These are phyloP conservation scores for Leishmania amazonensis DNA, from an alignment of 208 protist genomes.

Conservation along the genomic window DNA sequence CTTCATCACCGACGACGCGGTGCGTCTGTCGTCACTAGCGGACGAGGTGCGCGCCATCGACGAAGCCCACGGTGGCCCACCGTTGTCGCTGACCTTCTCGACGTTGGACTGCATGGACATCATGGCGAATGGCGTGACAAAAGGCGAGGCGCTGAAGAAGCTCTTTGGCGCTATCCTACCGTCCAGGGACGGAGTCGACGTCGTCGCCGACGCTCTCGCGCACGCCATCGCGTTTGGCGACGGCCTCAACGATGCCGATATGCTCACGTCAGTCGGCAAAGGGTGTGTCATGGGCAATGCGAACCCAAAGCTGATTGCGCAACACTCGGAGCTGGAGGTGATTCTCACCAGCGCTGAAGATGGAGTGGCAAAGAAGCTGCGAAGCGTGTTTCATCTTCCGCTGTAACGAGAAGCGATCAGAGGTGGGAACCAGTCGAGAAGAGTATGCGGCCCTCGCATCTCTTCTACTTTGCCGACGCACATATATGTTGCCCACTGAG, in stretches of 20 bases:
- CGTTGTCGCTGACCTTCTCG: constrained; percentile 39
- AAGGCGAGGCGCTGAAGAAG: constrained; percentile 31
- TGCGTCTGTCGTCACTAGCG: constrained; percentile 11
- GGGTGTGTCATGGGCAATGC: constrained; percentile 63
- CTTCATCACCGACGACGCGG: constrained; percentile 35
- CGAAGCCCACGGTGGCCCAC: constrained; percentile 1
- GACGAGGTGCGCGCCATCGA: constrained; percentile 24
- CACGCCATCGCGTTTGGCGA: constrained; percentile 65
- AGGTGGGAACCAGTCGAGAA: neutral
- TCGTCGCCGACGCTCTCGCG: constrained; percentile 21
- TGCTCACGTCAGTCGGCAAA: constrained; percentile 45
- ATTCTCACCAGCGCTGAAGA: constrained; percentile 46
- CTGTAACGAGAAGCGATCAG: neutral
- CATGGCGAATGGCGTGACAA: constrained; percentile 38
- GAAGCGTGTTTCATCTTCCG: constrained; percentile 36
- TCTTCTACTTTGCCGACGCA: neutral
- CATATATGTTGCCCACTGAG: neutral
- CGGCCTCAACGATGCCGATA: constrained; percentile 58
- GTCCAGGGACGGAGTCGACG: constrained; percentile 11
- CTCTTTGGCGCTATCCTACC: constrained; percentile 26
- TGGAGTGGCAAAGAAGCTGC: constrained; percentile 51
- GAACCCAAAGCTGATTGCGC: constrained; percentile 37
- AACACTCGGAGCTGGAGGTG: constrained; percentile 46
- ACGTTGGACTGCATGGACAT: constrained; percentile 42
- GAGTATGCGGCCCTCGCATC: neutral